A percentile compares a stretch with the other conserved stretches of the same genome.
phyloP scores from a whole-genome alignment of 805 yeast genomes.

The Wickerhamia fluorescens region DNA sequence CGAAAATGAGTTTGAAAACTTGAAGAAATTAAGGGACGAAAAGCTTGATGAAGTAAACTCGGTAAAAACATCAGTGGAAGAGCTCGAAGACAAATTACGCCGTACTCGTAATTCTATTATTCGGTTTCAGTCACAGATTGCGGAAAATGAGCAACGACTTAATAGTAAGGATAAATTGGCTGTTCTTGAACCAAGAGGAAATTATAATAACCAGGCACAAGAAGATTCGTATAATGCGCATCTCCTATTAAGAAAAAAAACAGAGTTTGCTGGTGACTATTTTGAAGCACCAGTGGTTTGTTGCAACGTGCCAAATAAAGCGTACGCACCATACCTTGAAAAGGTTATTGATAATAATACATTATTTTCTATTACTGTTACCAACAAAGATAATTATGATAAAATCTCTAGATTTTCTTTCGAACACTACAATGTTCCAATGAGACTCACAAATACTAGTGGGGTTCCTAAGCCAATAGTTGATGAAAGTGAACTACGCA shows the following conservation, averaged over 20 bases:
- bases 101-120: constrained; percentile 2
- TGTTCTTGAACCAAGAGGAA: constrained; percentile 29
- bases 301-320: constrained; percentile 44
- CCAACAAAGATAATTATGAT: constrained; percentile 42
- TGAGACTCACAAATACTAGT: constrained; percentile 38
- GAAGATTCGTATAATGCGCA: constrained; percentile 36
- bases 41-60: constrained; percentile 11
- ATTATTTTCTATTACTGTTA: constrained; percentile 57
- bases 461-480: constrained; percentile 14
- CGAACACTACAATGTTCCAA: constrained; percentile 41
- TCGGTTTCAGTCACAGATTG: constrained; percentile 1
- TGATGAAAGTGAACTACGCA: constrained; percentile 26
- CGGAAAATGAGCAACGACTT: constrained; percentile 13
- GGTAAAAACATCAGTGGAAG: constrained; percentile 5
- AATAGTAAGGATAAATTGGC: constrained; percentile 46
- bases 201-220: constrained; percentile 25
- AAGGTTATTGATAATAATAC: constrained; percentile 48
- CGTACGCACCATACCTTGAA: constrained; percentile 51
- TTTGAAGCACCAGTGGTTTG: constrained; percentile 73
- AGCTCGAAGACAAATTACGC: constrained; percentile 7
- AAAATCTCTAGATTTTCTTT: constrained; percentile 33
- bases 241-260: constrained; percentile 32
- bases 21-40: constrained; percentile 16
- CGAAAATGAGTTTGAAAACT: constrained; percentile 15
- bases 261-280: constrained; percentile 35